A percentile compares a stretch with the other conserved stretches of the same genome.
These are phyloP conservation scores for Aphanomyces astaci DNA, from an alignment of 352 stramenopile genomes.

Conservation along the genomic window DNA sequence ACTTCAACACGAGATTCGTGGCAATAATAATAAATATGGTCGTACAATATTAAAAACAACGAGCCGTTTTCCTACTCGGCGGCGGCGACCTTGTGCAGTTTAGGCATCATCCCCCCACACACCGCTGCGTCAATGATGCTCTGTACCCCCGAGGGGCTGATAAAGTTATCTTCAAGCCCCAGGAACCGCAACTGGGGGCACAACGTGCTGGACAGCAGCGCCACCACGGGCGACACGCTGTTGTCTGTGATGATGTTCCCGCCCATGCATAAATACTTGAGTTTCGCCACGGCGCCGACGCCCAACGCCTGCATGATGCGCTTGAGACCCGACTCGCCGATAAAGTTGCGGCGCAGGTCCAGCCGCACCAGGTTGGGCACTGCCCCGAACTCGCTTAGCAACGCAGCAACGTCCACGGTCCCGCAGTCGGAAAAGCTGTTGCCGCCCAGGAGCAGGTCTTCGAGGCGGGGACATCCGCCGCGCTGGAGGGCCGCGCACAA, in stretches of 20 bases:
- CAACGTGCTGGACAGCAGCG: constrained; percentile 46
- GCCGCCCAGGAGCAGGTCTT: constrained; percentile 59
- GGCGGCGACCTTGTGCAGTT: constrained; percentile 48
- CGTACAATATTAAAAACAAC: neutral
- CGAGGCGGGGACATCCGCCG: constrained; percentile 47
- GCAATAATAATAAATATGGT: neutral
- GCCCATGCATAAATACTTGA: constrained; percentile 80
- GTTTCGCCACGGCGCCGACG: constrained; percentile 39
- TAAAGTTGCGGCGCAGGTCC: constrained; percentile 74
- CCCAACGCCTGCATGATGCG: constrained; percentile 57
- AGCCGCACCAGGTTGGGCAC: constrained; percentile 58
- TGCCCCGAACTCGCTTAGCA: constrained; percentile 46
- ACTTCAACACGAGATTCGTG: too few species aligned
- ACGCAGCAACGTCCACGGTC: constrained; percentile 60
- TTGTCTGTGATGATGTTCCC: constrained; percentile 83
- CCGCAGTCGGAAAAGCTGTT: constrained; percentile 72
- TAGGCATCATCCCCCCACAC: constrained; percentile 73
- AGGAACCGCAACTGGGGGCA: constrained; percentile 75
- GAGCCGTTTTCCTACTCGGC: neutral
- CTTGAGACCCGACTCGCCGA: constrained; percentile 66
- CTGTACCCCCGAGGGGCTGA: constrained; percentile 62
- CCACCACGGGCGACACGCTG: constrained; percentile 57
- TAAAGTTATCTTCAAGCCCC: constrained; percentile 71
- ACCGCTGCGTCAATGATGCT: constrained; percentile 69
- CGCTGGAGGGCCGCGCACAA: constrained; percentile 59